Conservation (phyloP, 371 early-diverging fungal genomes). For the Mucor mucedo region DNA sequence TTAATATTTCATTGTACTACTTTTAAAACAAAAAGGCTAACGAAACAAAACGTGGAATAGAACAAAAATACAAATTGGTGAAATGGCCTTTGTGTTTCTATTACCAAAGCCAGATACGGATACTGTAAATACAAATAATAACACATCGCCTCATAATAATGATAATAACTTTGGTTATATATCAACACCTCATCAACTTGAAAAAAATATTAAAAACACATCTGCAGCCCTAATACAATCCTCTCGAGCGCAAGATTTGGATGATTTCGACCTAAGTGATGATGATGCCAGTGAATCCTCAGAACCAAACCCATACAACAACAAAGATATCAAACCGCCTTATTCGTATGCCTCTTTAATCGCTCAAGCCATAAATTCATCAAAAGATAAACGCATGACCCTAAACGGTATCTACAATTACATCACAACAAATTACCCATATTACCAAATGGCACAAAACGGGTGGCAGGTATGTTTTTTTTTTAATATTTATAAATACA, state of each 20-base stretch:
- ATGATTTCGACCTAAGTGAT: background rate
- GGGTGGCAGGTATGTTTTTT: conserved; percentile 3
- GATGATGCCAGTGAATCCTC: conserved; percentile 22
- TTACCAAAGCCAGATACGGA: conserved; percentile 61
- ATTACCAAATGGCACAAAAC: conserved; percentile 79
- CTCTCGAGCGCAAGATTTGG: conserved; percentile 1
- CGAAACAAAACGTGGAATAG: conserved; percentile 26
- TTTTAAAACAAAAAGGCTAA: background rate
- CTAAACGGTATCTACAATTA: conserved; percentile 87
- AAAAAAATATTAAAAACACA: conserved; percentile 27
- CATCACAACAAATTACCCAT: conserved; percentile 80
- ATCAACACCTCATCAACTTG: conserved; percentile 45
- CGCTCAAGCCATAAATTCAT: conserved; percentile 85
- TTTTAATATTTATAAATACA: background rate
- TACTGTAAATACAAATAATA: conserved; percentile 19
- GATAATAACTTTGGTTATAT: conserved; percentile 35
- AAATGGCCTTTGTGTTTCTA: conserved; percentile 77
- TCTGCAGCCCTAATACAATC: conserved; percentile 10
- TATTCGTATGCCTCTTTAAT: conserved; percentile 89
- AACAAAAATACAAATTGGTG: conserved; percentile 82
- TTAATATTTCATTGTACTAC: background rate
- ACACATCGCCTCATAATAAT: conserved; percentile 15
- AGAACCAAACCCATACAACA: conserved; percentile 26
- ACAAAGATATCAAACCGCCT: conserved; percentile 66
- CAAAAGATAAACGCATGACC: conserved; percentile 72